Evolutionary conservation across 106 monocot genomes (phyloP).

Genomic region (Platanthera guangdongensis): DNA sequence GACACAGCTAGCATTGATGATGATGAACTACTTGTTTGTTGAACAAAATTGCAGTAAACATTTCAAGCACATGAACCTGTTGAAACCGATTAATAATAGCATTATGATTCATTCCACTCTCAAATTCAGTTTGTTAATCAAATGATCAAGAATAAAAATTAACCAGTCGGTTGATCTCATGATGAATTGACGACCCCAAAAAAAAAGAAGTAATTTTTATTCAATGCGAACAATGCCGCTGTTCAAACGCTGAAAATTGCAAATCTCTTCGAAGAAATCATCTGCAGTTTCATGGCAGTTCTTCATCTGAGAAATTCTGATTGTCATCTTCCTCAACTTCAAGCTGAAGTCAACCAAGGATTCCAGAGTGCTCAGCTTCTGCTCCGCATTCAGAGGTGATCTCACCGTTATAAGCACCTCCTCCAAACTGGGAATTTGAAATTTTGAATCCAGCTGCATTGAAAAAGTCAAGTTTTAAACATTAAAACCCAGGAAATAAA

Average conservation of each 20-base stretch:
- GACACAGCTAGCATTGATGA: too few relatives aligned
- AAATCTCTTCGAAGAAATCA: slow-evolving; percentile 85
- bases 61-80: too few relatives aligned
- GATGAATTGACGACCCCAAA: not conserved
- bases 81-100: too few relatives aligned
- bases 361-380: slow-evolving; percentile 76
- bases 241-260: slow-evolving; percentile 53
- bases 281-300: slow-evolving; percentile 69
- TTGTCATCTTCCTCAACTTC: slow-evolving; percentile 54
- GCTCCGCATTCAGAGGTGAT: slow-evolving; percentile 85
- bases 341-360: slow-evolving; percentile 45
- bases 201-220: slow-evolving; percentile 18
- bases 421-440: slow-evolving; percentile 68
- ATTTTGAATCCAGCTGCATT: slow-evolving; percentile 67
- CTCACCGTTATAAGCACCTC: slow-evolving; percentile 70
- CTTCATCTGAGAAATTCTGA: slow-evolving; percentile 84
- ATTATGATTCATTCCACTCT: too few relatives aligned
- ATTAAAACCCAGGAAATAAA: not conserved
- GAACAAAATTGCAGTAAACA: too few relatives aligned
- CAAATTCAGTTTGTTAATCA: too few relatives aligned
- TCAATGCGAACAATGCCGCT: slow-evolving; percentile 50
- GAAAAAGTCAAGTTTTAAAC: not conserved
- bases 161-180: not conserved
- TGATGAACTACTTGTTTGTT: too few relatives aligned
- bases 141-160: not conserved